These are phyloP conservation scores for Debaryomyces robertsiae DNA, from an alignment of 1,139 yeast genomes.

Conservation along the genomic window DNA sequence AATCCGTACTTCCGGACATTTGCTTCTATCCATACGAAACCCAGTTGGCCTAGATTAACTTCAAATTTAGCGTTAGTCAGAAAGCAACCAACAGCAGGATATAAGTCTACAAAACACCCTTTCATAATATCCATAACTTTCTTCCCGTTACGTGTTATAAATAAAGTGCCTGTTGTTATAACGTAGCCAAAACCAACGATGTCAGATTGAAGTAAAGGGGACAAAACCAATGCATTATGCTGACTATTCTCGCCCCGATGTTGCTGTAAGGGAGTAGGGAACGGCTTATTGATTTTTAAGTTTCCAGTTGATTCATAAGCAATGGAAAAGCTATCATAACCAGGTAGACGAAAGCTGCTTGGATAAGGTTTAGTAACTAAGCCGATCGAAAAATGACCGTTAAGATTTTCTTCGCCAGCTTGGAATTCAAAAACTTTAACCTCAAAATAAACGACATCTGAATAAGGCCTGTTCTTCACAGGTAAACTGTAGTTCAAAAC, in stretches of 20 bases:
- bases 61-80: conserved; percentile 72
- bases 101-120: conserved; percentile 77
- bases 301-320: conserved; percentile 89
- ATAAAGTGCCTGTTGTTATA: conserved; percentile 76
- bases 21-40: conserved; percentile 94
- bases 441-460: conserved; percentile 72
- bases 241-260: conserved; percentile 50
- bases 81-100: conserved; percentile 87
- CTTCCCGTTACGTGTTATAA: conserved; percentile 89
- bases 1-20: conserved; percentile 92
- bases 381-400: conserved; percentile 70
- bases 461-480: conserved; percentile 50
- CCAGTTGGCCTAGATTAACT: conserved; percentile 87
- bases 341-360: conserved; percentile 76
- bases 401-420: conserved; percentile 30
- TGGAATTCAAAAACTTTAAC: conserved; percentile 59
- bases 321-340: conserved; percentile 76
- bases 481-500: conserved; percentile 68
- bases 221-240: conserved; percentile 69
- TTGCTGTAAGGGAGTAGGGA: conserved; percentile 51
- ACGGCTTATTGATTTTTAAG: conserved; percentile 78
- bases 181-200: conserved; percentile 91
- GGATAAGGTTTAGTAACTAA: conserved; percentile 90
- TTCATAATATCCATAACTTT: conserved; percentile 81
- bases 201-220: conserved; percentile 79